phyloP scores from a whole-genome alignment of 352 stramenopile genomes.

The Phytophthora pistaciae region DNA sequence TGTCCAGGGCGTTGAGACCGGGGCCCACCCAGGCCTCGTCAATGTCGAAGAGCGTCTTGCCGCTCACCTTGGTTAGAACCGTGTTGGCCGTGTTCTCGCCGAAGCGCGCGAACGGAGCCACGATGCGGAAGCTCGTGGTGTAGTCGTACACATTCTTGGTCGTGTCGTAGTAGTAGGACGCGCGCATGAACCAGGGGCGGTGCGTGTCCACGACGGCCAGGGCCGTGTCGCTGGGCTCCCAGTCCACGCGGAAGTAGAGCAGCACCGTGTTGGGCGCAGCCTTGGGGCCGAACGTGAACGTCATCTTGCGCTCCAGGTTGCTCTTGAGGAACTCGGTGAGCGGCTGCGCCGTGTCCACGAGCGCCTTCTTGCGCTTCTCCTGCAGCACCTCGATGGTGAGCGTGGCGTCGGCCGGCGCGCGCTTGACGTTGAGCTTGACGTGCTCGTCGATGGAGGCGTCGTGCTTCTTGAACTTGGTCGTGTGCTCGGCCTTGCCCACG shows the following conservation, averaged over 20 bases:
- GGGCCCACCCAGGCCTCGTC: conserved; percentile 59
- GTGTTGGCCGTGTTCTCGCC: conserved; percentile 67
- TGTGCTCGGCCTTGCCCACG: conserved; percentile 28
- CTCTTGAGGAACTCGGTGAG: conserved; percentile 43
- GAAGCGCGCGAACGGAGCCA: conserved; percentile 63
- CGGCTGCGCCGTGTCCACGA: conserved; percentile 47
- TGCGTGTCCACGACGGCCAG: conserved; percentile 3
- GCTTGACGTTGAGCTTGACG: conserved; percentile 44
- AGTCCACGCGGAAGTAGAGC: conserved; percentile 31
- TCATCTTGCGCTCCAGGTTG: conserved; percentile 41
- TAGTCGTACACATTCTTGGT: conserved; percentile 79
- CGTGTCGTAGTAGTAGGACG: conserved; percentile 80
- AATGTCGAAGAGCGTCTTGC: conserved; percentile 63
- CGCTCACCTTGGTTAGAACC: conserved; percentile 60
- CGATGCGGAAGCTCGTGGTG: conserved; percentile 74
- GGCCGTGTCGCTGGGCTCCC: neutral
- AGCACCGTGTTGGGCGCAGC: conserved; percentile 29
- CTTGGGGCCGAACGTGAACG: conserved; percentile 52
- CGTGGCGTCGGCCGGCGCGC: conserved; percentile 39
- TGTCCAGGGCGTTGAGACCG: conserved; percentile 57
- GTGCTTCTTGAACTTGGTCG: conserved; percentile 39
- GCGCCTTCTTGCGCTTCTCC: conserved; percentile 50
- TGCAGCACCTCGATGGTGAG: conserved; percentile 59
- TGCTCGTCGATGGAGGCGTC: conserved; percentile 43
- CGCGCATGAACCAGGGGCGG: conserved; percentile 64